These are phyloP conservation scores for Sonneratia alba DNA, from an alignment of 345 rosid species.

Conservation along the genomic window DNA sequence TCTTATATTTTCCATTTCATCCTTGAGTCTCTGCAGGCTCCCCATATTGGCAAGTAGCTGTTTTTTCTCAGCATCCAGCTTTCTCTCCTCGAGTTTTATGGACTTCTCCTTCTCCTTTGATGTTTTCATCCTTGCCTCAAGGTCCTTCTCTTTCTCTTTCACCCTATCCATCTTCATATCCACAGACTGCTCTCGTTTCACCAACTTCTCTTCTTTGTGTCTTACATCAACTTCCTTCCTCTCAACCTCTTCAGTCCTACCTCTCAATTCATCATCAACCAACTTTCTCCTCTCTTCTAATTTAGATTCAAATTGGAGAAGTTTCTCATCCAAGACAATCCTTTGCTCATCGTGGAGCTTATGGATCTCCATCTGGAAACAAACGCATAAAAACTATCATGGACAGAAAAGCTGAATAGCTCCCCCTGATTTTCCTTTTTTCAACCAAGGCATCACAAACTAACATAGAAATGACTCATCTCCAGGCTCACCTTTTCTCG, in stretches of 20 bases:
- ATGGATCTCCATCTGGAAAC: constrained; percentile 50
- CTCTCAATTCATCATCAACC: constrained; percentile 48
- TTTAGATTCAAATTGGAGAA: constrained; percentile 48
- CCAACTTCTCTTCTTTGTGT: constrained; percentile 47
- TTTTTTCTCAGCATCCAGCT: constrained; percentile 40
- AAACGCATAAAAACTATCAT: background rate
- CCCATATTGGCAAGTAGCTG: constrained; percentile 45
- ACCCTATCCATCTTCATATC: constrained; percentile 41
- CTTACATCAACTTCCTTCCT: constrained; percentile 37
- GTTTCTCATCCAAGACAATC: constrained; percentile 36
- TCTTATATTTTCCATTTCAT: constrained; percentile 54
- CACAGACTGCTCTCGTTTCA: constrained; percentile 45
- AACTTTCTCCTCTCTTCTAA: constrained; percentile 45
- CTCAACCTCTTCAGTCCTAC: constrained; percentile 36
- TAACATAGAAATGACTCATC: constrained; percentile 2
- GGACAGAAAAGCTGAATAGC: background rate
- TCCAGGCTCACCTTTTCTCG: constrained; percentile 58
- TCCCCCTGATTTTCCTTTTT: background rate
- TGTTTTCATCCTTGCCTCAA: constrained; percentile 44
- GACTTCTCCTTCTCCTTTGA: constrained; percentile 49
- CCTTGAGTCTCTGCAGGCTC: constrained; percentile 37
- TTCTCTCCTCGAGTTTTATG: constrained; percentile 53
- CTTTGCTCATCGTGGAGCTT: constrained; percentile 60
- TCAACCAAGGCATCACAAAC: background rate
- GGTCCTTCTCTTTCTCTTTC: constrained; percentile 69